These are phyloP conservation scores for Ensete glaucum DNA, from an alignment of 176 grass and related monocot genomes.

Conservation along the genomic window DNA sequence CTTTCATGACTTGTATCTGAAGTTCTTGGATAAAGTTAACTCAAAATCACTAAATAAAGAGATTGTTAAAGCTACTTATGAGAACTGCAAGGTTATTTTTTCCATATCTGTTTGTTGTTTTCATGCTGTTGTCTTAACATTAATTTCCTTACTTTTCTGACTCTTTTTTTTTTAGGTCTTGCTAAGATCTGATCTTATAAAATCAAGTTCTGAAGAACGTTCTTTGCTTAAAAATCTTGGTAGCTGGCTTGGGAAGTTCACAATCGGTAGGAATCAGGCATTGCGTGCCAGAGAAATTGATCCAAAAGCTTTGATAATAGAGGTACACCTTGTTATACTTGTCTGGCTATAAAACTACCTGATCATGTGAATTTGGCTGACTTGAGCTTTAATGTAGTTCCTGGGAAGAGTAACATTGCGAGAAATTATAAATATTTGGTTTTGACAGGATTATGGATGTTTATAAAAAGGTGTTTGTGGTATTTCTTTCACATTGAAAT, in stretches of 20 bases:
- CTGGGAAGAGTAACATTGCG: too few species aligned
- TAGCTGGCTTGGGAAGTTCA: slow-evolving; percentile 96
- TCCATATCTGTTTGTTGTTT: not conserved
- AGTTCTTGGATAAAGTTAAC: slow-evolving; percentile 81
- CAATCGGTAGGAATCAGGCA: slow-evolving; percentile 88
- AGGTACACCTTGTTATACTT: slow-evolving; percentile 31
- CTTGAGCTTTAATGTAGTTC: too few species aligned
- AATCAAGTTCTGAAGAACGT: slow-evolving; percentile 95
- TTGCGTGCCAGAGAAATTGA: slow-evolving; percentile 95
- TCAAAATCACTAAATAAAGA: slow-evolving; percentile 89
- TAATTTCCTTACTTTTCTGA: slow-evolving; percentile 7
- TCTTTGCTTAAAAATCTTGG: slow-evolving; percentile 97
- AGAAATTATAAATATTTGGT: too few species aligned
- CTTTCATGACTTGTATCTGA: slow-evolving; percentile 96
- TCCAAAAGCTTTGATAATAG: slow-evolving; percentile 79
- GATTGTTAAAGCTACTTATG: slow-evolving; percentile 87
- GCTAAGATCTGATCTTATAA: slow-evolving; percentile 84
- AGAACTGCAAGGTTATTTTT: slow-evolving; percentile 84
- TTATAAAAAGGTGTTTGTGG: too few species aligned
- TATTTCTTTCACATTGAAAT: too few species aligned
- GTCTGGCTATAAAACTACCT: not conserved
- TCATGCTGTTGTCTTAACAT: not conserved
- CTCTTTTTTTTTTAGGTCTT: slow-evolving; percentile 46
- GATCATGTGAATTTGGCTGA: too few species aligned
- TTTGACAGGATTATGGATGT: too few species aligned